Base-by-base conservation (phyloP, 768 basidiomycete genomes). In the Pisolithus orientalis region DNA sequence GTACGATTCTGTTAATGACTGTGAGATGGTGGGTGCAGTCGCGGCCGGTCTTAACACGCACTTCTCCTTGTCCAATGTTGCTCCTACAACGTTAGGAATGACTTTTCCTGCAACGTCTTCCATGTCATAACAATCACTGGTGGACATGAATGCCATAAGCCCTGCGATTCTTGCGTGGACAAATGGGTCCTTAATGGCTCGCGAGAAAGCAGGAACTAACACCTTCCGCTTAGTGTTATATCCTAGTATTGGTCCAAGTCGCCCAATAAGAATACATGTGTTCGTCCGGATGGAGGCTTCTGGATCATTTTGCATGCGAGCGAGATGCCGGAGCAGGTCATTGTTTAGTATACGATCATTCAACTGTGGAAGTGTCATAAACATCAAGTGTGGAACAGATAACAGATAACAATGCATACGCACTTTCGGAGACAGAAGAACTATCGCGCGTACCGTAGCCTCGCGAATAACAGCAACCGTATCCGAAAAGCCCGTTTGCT, bases 241-340 rank as follows among this genome's bases (percentile, higher is more conserved):
- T 1, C 90, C 89, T 1, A 99, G 72, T 2, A 81, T 78, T 0
- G 91, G 90, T 0, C 90, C 94, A 5, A 99, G 76, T 6, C 95
- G 82, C 16, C 94, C 95, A 52, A 99, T 83, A 4, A 98, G 80
- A 58, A 99, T 97, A 62, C 93, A 95, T 0, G 96, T 96, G 62
- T 98, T 98, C 14, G 96, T 98, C 44, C 96, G 81, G 59, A 98
- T 97, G 5, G 94, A 94, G 3, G 94, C 82, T 69, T 99, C 96
- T 1, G 85, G 75, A 63, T 98, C 96, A 32, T 78, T 83, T 71
- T 99, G 96, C 71, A 90, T 86, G 62, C 90, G 91, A 2, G 95
- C 95, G 24, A 99, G 80, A 55, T 90, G 80, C 2, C 95, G 86
- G 10, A 99, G 80, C 17, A 99, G 82, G 55, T 99, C 96, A 60